Percentiles rank a stretch among this genome's conserved stretches.
Conservation (phyloP, 768 basidiomycete species). For the Tricholoma saponaceum region DNA sequence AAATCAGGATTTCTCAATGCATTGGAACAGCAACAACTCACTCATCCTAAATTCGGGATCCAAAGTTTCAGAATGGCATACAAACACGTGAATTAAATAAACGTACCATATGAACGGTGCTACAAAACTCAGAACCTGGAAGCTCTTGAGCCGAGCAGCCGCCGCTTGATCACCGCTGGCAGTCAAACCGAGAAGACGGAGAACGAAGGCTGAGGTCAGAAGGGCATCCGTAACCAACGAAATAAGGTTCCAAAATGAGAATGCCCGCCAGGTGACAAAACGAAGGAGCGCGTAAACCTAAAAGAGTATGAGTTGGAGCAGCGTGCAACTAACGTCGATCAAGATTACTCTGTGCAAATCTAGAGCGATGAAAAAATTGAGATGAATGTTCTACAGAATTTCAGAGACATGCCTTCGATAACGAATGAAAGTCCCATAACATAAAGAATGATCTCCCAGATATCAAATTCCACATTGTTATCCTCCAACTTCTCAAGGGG, state of each 20-base stretch:
- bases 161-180: conserved; percentile 30
- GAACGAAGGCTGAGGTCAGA: conserved; percentile 65
- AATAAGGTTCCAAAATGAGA: conserved; percentile 75
- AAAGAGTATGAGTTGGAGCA: neutral
- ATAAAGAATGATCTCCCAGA: conserved; percentile 81
- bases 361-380: conserved; percentile 13
- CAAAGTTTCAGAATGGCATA: neutral
- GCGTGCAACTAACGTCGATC: neutral
- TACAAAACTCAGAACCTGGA: conserved; percentile 86
- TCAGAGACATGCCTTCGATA: conserved; percentile 63
- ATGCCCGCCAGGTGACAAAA: conserved; percentile 76
- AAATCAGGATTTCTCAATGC: neutral
- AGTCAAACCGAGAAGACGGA: conserved; percentile 62
- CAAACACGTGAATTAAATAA: neutral
- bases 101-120: conserved; percentile 84
- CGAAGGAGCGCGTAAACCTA: conserved; percentile 70
- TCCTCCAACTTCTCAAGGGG: conserved; percentile 71
- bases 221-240: conserved; percentile 71
- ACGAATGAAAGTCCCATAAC: conserved; percentile 72
- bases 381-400: neutral
- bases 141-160: conserved; percentile 58
- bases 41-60: conserved; percentile 61
- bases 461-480: conserved; percentile 52
- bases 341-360: conserved; percentile 51
- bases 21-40: conserved; percentile 31